Percentiles rank a stretch among this genome's conserved stretches.
These are phyloP conservation scores for Drosera capensis DNA, from an alignment of 148 eudicot genomes.

Conservation along the genomic window DNA sequence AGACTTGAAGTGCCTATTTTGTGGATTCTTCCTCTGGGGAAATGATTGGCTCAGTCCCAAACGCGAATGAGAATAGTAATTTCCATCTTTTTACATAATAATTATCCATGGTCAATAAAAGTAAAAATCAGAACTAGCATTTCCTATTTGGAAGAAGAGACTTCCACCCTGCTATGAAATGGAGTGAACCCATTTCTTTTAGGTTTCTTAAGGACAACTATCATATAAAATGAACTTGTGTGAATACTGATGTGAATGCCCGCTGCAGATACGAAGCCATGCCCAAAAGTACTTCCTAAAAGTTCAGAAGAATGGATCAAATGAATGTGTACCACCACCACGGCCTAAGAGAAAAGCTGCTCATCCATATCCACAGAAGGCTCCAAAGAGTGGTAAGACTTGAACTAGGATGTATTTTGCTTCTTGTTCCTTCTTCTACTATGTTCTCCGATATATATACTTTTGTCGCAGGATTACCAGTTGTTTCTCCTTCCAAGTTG, in stretches of 20 bases:
- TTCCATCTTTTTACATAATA: no score
- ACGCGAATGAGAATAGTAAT: no score
- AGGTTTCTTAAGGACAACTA: no score
- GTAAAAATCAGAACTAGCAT: no score
- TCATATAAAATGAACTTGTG: neutral
- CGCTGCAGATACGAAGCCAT: constrained; percentile 34
- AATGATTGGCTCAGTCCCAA: no score
- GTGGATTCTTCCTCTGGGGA: neutral
- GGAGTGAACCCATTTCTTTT: no score
- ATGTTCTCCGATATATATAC: constrained; percentile 4
- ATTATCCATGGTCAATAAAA: no score
- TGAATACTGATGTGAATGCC: constrained; percentile 1
- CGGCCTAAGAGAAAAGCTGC: constrained; percentile 60
- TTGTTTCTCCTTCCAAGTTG: constrained; percentile 10
- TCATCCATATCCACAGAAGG: constrained; percentile 60
- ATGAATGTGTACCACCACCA: constrained; percentile 53
- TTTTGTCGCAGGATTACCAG: constrained; percentile 12
- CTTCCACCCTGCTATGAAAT: no score
- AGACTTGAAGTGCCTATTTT: neutral
- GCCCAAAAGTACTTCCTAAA: constrained; percentile 27
- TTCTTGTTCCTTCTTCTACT: neutral
- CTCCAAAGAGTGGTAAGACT: constrained; percentile 33
- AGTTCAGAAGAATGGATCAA: constrained; percentile 42
- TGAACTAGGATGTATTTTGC: neutral
- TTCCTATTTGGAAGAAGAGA: no score